Base-by-base conservation (phyloP, 2,329 filamentous ascomycete genomes). In the Trichoderma endophyticum region DNA sequence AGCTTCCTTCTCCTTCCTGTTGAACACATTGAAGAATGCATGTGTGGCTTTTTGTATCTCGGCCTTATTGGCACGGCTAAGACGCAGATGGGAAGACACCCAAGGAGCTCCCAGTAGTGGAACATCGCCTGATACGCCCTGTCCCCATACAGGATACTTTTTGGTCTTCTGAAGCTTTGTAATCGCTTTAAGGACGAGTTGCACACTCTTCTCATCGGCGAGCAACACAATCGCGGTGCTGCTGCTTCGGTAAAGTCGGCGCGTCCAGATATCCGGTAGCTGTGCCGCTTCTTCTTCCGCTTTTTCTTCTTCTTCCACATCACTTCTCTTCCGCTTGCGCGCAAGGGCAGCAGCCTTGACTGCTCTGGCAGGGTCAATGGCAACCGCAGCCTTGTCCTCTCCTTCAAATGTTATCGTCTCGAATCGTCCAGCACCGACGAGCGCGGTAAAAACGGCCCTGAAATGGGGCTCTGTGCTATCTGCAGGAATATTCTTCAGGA, bases 401-500 rank as follows among this genome's bases (percentile, higher is more conserved):
- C 87, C 86, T 75, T 94, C 92, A 75, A 98, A 98, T 0, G 87
- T 84, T 6, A 97, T 91, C 67, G 84, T 86, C 80, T 97, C 93
- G 62, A 98, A 92, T 61, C 92, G 87, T 3, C 92, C 93, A 0
- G 92, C 90, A 9, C 93, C 92, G 0, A 98, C 86, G 18, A 97
- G 88, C 1, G 87, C 85, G 1, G 89, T 84, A 76, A 98, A 97
- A 0, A 98, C 83, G 56, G 90, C 86, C 59, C 93, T 90, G 56
- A 98, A 86, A 77, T 95, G 93, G 1, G 85, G 81, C 71, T 93
- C 91, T 5, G 93, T 97, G 72, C 93, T 91, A 79, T 98, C 95
- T 74, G 92, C 86, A 7, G 96, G 96, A 1, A 97, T 84, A 78
- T 99, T 98, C 74, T 95, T 92, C n/a, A 97, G 80, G 82, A 97